These are phyloP conservation scores for Coniochaeta ligniaria DNA, from an alignment of 2,329 filamentous ascomycete genomes.

Conservation along the genomic window DNA sequence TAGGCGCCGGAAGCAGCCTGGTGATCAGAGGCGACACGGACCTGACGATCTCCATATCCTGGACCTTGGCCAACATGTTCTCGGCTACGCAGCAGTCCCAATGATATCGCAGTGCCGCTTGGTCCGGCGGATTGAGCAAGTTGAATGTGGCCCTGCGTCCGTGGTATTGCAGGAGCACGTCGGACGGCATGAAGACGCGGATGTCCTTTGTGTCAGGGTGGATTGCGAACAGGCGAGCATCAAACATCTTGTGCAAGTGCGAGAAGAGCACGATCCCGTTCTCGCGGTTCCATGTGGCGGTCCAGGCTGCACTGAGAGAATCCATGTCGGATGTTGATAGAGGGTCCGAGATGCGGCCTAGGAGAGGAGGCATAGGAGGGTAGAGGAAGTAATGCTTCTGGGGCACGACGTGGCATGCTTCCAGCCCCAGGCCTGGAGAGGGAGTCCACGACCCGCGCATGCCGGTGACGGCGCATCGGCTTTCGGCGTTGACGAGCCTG, in stretches of 20 bases:
- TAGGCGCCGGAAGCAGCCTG: too few species aligned
- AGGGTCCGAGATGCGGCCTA: too few species aligned
- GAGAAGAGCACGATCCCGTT: conserved; percentile 12
- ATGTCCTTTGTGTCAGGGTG: conserved; percentile 12
- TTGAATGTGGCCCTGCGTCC: conserved; percentile 4
- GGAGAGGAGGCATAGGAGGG: too few species aligned
- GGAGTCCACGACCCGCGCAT: too few species aligned
- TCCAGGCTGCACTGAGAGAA: background rate
- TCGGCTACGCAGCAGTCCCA: conserved; percentile 16
- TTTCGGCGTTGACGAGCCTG: too few species aligned
- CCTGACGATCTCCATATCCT: too few species aligned
- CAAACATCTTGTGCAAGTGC: conserved; percentile 13
- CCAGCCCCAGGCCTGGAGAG: too few species aligned
- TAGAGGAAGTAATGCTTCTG: too few species aligned
- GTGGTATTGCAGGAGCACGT: conserved; percentile 8
- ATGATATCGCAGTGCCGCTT: conserved; percentile 9
- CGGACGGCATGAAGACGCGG: conserved; percentile 12
- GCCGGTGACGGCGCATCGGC: too few species aligned
- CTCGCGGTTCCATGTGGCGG: background rate
- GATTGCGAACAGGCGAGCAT: conserved; percentile 14
- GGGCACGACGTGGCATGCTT: too few species aligned
- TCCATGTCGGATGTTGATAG: too few species aligned
- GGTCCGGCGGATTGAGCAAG: conserved; percentile 4
- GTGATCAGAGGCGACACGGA: too few species aligned
- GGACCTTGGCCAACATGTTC: conserved; percentile 8